These are phyloP conservation scores for Tieghemiomyces parasiticus DNA, from an alignment of 192 early-diverging fungal genomes.

Conservation along the genomic window DNA sequence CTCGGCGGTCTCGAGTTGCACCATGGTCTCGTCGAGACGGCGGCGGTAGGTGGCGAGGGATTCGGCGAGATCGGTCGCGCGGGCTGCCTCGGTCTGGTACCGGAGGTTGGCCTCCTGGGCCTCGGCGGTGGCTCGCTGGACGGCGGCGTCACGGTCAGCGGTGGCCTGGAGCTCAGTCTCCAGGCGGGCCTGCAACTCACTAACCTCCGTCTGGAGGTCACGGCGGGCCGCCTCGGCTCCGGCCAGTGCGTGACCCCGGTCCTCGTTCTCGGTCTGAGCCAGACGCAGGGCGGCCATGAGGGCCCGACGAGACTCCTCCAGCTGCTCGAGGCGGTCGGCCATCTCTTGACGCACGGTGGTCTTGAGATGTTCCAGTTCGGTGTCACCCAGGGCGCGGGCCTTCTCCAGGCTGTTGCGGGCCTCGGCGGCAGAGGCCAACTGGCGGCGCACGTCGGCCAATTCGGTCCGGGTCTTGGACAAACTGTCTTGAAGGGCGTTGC, in stretches of 20 bases:
- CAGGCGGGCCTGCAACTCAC: conserved; percentile 40
- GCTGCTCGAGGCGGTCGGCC: conserved; percentile 54
- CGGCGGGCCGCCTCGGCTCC: conserved; percentile 48
- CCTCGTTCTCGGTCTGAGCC: conserved; percentile 63
- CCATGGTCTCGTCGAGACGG: conserved; percentile 33
- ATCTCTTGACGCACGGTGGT: conserved; percentile 44
- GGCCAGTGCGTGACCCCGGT: conserved; percentile 52
- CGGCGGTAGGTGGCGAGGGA: conserved; percentile 34
- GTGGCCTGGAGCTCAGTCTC: conserved; percentile 49
- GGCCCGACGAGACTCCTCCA: conserved; percentile 70
- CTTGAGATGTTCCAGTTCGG: conserved; percentile 38
- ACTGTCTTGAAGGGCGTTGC: conserved; percentile 39
- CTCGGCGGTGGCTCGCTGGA: conserved; percentile 38
- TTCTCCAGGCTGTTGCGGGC: conserved; percentile 35
- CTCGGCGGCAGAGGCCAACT: conserved; percentile 38
- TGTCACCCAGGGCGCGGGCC: conserved; percentile 28
- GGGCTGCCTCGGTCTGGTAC: conserved; percentile 43
- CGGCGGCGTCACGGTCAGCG: conserved; percentile 39
- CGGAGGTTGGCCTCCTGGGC: conserved; percentile 42
- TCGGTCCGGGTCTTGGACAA: conserved; percentile 48
- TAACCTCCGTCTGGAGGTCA: conserved; percentile 41
- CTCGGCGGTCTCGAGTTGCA: conserved; percentile 48
- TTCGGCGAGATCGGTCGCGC: conserved; percentile 40
- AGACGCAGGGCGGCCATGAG: conserved; percentile 61
- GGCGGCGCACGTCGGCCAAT: conserved; percentile 30